Conservation (phyloP, 768 basidiomycete genomes). For the Tricholoma hemisulphureum region DNA sequence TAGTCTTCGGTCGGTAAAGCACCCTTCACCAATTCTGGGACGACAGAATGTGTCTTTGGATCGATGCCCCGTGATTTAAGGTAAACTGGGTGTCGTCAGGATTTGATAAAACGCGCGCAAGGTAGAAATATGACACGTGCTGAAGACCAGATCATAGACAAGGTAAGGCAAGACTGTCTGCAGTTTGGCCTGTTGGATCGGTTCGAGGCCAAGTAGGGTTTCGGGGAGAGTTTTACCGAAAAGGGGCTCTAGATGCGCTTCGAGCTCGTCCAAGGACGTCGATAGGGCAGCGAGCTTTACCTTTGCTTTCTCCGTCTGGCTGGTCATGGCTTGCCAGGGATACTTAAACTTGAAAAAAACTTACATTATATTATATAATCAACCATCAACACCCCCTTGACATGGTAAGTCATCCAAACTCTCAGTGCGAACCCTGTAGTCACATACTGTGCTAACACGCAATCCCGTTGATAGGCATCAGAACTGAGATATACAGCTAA, state of each 20-base stretch:
- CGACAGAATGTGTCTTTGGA: slow-evolving; percentile 73
- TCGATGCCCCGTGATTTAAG: slow-evolving; percentile 78
- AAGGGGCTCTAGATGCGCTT: slow-evolving; percentile 62
- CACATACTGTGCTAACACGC: slow-evolving; percentile 6
- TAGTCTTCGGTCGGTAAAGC: background rate
- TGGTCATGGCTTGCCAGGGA: slow-evolving; percentile 34
- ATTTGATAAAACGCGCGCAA: background rate
- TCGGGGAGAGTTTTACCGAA: slow-evolving; percentile 68
- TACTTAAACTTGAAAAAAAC: background rate
- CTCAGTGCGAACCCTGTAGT: slow-evolving; percentile 9
- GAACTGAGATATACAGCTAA: slow-evolving; percentile 96
- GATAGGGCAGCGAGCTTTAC: slow-evolving; percentile 48
- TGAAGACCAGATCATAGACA: slow-evolving; percentile 82
- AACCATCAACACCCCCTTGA: slow-evolving; percentile 32
- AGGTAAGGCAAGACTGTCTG: slow-evolving; percentile 80
- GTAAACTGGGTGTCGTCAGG: slow-evolving; percentile 53
- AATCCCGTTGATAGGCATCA: slow-evolving; percentile 56
- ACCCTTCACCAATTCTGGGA: slow-evolving; percentile 63
- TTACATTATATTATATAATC: slow-evolving; percentile 29
- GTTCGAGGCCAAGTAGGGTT: slow-evolving; percentile 59
- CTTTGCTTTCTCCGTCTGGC: slow-evolving; percentile 46
- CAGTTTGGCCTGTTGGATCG: slow-evolving; percentile 78
- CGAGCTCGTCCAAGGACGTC: slow-evolving; percentile 66
- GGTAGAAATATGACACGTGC: slow-evolving; percentile 41
- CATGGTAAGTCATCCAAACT: slow-evolving; percentile 43